Percentiles rank a stretch among this genome's conserved stretches.
Evolutionary conservation across 2,329 filamentous ascomycete species (phyloP).

Genomic region (Fusarium humuli): DNA sequence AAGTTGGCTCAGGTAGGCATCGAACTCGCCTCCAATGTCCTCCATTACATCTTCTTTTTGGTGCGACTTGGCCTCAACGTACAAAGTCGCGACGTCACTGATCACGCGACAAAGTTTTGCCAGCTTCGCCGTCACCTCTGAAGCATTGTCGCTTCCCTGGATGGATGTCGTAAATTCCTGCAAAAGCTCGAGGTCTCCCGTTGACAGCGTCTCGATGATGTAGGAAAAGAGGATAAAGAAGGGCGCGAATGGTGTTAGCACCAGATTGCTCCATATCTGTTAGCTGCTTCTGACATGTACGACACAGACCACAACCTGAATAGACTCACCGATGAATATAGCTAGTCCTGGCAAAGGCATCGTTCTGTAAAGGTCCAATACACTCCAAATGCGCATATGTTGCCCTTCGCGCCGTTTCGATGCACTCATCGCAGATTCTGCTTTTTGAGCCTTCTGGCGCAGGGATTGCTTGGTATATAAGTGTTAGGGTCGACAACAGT

Average conservation of each 20-base stretch:
- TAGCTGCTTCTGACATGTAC: background rate
- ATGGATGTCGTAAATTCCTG: slow-evolving; percentile 69
- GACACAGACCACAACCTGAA: background rate
- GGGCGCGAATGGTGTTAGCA: slow-evolving; percentile 68
- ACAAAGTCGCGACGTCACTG: slow-evolving; percentile 69
- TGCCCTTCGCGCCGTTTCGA: slow-evolving; percentile 62
- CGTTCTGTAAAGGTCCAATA: slow-evolving; percentile 57
- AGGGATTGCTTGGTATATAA: slow-evolving; percentile 65
- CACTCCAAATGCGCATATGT: slow-evolving; percentile 60
- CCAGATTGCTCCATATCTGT: slow-evolving; percentile 57
- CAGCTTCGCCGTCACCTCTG: slow-evolving; percentile 69
- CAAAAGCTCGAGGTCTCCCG: slow-evolving; percentile 65
- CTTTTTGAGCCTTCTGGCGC: slow-evolving; percentile 55
- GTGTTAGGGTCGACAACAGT: slow-evolving; percentile 60
- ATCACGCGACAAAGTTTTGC: slow-evolving; percentile 72
- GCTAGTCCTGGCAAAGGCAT: slow-evolving; percentile 56
- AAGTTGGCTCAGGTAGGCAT: slow-evolving; percentile 73
- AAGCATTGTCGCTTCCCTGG: slow-evolving; percentile 61
- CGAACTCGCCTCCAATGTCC: slow-evolving; percentile 69
- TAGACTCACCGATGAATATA: slow-evolving; percentile 64
- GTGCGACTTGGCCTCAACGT: slow-evolving; percentile 69
- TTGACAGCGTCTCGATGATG: slow-evolving; percentile 64
- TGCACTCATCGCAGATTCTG: slow-evolving; percentile 62
- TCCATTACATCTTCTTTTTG: slow-evolving; percentile 60
- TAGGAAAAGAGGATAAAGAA: slow-evolving; percentile 71